These are phyloP conservation scores for Podaxis carcinomalis DNA, from an alignment of 768 basidiomycete species.

Conservation along the genomic window DNA sequence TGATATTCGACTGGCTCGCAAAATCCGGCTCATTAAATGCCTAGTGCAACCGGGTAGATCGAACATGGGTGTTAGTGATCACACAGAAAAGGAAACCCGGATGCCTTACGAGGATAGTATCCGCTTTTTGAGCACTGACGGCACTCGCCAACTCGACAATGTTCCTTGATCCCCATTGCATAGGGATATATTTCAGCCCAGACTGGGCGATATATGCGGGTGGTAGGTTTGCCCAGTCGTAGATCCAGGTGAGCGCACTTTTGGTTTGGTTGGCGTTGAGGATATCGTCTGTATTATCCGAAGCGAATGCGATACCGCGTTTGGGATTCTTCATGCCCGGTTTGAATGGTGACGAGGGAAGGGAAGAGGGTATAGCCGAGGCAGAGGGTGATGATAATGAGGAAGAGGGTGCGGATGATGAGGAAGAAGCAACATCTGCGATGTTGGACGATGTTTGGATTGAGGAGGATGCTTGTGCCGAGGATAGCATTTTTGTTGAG, in stretches of 20 bases:
- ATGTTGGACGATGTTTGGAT: background rate
- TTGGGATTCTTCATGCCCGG: conserved; percentile 34
- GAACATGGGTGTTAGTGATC: conserved; percentile 30
- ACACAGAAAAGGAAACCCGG: background rate
- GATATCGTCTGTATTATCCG: conserved; percentile 36
- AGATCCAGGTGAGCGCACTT: conserved; percentile 45
- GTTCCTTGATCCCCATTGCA: conserved; percentile 47
- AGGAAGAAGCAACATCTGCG: conserved; percentile 14
- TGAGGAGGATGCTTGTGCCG: background rate
- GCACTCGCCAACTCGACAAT: conserved; percentile 34
- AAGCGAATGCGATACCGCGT: conserved; percentile 42
- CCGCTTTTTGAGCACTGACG: conserved; percentile 42
- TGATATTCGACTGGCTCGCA: conserved; percentile 39
- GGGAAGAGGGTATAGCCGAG: conserved; percentile 1
- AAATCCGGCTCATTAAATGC: conserved; percentile 54
- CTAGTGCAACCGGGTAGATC: conserved; percentile 16
- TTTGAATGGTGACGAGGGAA: conserved; percentile 14
- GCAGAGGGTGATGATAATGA: background rate
- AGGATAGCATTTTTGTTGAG: too few relatives aligned
- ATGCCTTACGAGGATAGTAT: conserved; percentile 39
- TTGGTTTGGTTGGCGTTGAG: conserved; percentile 40
- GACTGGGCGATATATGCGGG: conserved; percentile 39
- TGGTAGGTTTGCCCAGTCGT: conserved; percentile 46
- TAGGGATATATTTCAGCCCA: conserved; percentile 43
- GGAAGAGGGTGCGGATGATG: background rate